Percentiles rank a stretch among this genome's conserved stretches.
Evolutionary conservation across 176 grass and related monocot genomes (phyloP).

Genomic region (Puya raimondii): DNA sequence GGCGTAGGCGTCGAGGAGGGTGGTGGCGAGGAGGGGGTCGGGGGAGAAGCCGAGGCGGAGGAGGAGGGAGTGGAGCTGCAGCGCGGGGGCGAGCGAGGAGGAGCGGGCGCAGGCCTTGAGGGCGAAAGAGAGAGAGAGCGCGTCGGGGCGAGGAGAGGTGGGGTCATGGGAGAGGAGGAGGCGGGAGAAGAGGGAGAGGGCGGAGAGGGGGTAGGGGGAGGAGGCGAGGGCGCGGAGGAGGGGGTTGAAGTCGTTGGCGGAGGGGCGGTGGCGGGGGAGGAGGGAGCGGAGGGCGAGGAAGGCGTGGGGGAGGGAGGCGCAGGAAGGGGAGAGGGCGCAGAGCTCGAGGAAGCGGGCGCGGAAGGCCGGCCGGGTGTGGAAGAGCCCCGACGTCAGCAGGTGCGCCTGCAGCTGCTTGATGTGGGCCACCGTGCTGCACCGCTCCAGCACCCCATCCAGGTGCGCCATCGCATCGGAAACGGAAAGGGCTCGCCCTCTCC

Average conservation of each 20-base stretch:
- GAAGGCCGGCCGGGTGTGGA: slow-evolving; percentile 15
- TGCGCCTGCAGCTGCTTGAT: slow-evolving; percentile 62
- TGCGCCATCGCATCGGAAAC: slow-evolving; percentile 8
- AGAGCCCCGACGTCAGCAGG: slow-evolving; percentile 47
- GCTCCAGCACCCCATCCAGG: slow-evolving; percentile 33
- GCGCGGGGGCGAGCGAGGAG: slow-evolving; percentile 15
- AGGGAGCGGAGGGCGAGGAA: slow-evolving; percentile 37
- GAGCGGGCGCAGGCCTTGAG: slow-evolving; percentile 16
- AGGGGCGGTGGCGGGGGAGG: slow-evolving; percentile 30
- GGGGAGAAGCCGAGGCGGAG: slow-evolving; percentile 36
- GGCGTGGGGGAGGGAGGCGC: slow-evolving; percentile 41
- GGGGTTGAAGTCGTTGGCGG: slow-evolving; percentile 71
- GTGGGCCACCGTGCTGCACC: slow-evolving; percentile 31
- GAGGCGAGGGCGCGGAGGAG: slow-evolving; percentile 46
- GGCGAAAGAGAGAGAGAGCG: slow-evolving; percentile 5
- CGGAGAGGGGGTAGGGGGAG: slow-evolving; percentile 26
- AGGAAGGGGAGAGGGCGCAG: slow-evolving; percentile 20
- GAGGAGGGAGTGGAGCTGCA: slow-evolving; percentile 61
- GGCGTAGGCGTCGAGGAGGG: slow-evolving; percentile 64
- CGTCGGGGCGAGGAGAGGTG: slow-evolving; percentile 1
- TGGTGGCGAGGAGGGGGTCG: slow-evolving; percentile 51
- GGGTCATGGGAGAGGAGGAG: slow-evolving; percentile 2
- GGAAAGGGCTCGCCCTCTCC: too few relatives aligned
- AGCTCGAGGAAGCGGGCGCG: slow-evolving; percentile 32
- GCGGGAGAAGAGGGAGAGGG: slow-evolving; percentile 62